phyloP scores from a whole-genome alignment of 352 stramenopile species.

The Aphanomyces cochlioides region DNA sequence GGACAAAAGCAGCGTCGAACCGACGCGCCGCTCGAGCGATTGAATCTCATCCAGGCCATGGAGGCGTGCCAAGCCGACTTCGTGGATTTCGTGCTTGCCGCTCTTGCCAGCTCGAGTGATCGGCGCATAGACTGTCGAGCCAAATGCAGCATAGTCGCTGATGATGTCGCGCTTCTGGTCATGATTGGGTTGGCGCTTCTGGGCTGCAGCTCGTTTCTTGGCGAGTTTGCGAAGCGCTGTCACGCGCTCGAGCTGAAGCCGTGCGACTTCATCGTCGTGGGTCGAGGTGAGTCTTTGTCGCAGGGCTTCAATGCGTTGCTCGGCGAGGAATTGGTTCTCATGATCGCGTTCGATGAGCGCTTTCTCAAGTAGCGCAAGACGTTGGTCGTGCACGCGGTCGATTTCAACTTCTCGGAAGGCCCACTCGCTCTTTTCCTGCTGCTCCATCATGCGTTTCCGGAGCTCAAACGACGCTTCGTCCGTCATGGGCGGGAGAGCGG shows the following conservation, averaged over 20 bases:
- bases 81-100: constrained; percentile 41
- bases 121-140: constrained; percentile 82
- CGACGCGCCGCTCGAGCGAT: constrained; percentile 62
- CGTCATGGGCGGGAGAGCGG: constrained; percentile 89
- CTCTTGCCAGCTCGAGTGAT: constrained; percentile 56
- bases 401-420: constrained; percentile 87
- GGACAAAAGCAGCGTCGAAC: constrained; percentile 43
- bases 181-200: constrained; percentile 41
- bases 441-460: constrained; percentile 90
- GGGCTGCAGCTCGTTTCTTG: constrained; percentile 68
- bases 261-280: constrained; percentile 69
- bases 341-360: constrained; percentile 85
- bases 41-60: constrained; percentile 50
- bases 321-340: constrained; percentile 86
- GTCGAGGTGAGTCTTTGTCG: constrained; percentile 71
- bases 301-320: constrained; percentile 88
- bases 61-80: constrained; percentile 53
- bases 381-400: constrained; percentile 74
- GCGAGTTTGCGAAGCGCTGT: constrained; percentile 87
- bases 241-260: constrained; percentile 84
- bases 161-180: constrained; percentile 81
- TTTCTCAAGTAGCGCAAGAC: constrained; percentile 70
- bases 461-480: constrained; percentile 90
- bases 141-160: constrained; percentile 79
- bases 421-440: constrained; percentile 88